These are phyloP conservation scores for Phytopythium ostracodes DNA, from an alignment of 352 stramenopile species.

Conservation along the genomic window DNA sequence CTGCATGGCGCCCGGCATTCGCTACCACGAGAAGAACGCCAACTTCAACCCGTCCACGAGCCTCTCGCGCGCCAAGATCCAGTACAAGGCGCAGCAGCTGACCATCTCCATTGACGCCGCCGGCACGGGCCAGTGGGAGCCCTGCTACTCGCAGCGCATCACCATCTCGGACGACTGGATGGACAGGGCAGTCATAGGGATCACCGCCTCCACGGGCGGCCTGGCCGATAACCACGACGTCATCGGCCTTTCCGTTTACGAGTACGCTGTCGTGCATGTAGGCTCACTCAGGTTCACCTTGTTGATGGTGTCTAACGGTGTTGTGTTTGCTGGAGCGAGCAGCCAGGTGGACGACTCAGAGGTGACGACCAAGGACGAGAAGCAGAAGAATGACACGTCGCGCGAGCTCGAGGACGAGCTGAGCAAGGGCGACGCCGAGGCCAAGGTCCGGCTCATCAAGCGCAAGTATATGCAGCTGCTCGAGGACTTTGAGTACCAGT, in stretches of 20 bases:
- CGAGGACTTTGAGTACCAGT: constrained; percentile 84
- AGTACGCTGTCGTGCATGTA: constrained; percentile 39
- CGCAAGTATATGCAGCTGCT: constrained; percentile 76
- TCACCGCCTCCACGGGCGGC: constrained; percentile 79
- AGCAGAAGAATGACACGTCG: constrained; percentile 52
- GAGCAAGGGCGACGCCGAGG: constrained; percentile 47
- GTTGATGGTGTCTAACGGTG: background rate
- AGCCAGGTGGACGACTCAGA: constrained; percentile 66
- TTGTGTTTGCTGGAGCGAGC: constrained; percentile 9
- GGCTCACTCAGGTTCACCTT: background rate
- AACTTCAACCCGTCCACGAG: constrained; percentile 74
- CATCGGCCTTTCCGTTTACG: constrained; percentile 66
- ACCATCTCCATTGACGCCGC: constrained; percentile 69
- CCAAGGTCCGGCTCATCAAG: constrained; percentile 66
- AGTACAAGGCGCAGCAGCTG: constrained; percentile 71
- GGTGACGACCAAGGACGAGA: constrained; percentile 42
- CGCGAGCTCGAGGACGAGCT: constrained; percentile 45
- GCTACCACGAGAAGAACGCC: constrained; percentile 80
- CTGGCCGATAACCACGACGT: constrained; percentile 85
- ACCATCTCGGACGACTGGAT: constrained; percentile 51
- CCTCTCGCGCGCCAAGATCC: constrained; percentile 76
- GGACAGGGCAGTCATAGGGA: constrained; percentile 58
- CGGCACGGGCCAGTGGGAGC: constrained; percentile 67
- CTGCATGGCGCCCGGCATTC: constrained; percentile 73
- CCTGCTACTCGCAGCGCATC: constrained; percentile 56